These are phyloP conservation scores for Nevesoporus exiguus DNA, from an alignment of 768 basidiomycete species.

Conservation along the genomic window DNA sequence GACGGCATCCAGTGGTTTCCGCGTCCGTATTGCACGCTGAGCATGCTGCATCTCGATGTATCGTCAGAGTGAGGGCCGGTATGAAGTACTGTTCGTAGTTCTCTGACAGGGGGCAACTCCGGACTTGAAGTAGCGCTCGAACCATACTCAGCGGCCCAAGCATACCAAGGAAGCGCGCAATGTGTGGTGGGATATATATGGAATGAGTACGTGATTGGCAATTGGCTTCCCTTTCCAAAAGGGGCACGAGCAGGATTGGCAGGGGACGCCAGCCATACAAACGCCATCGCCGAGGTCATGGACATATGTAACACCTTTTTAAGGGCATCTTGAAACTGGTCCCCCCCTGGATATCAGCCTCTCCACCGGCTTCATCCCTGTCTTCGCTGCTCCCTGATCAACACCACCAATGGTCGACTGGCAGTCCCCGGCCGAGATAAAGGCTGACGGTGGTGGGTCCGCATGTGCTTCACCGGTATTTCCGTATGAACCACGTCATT, in stretches of 20 bases:
- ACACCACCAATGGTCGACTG: slow-evolving; percentile 50
- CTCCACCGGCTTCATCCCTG: not conserved
- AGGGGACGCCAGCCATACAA: slow-evolving; percentile 12
- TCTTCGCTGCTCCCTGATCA: slow-evolving; percentile 6
- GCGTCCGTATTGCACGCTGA: not conserved
- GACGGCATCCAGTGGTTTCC: not conserved
- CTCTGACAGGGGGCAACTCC: not conserved
- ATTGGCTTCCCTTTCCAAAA: slow-evolving; percentile 5
- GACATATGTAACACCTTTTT: slow-evolving; percentile 6
- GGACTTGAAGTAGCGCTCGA: not conserved
- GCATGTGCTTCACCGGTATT: not conserved
- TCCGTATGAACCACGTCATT: slow-evolving; percentile 8
- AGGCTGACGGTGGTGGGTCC: slow-evolving; percentile 43
- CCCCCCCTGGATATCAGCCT: not conserved
- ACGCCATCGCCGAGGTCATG: slow-evolving; percentile 17
- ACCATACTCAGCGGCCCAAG: not conserved
- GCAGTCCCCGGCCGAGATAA: slow-evolving; percentile 47
- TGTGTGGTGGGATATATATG: slow-evolving; percentile 11
- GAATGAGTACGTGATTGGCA: slow-evolving; percentile 5
- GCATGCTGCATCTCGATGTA: not conserved
- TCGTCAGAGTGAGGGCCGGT: not conserved
- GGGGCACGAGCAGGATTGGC: slow-evolving; percentile 3
- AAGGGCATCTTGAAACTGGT: slow-evolving; percentile 2
- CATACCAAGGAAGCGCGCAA: slow-evolving; percentile 12
- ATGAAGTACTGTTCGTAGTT: not conserved